These are phyloP conservation scores for Geotrichum ghanense DNA, from an alignment of 805 yeast species.

Conservation along the genomic window DNA sequence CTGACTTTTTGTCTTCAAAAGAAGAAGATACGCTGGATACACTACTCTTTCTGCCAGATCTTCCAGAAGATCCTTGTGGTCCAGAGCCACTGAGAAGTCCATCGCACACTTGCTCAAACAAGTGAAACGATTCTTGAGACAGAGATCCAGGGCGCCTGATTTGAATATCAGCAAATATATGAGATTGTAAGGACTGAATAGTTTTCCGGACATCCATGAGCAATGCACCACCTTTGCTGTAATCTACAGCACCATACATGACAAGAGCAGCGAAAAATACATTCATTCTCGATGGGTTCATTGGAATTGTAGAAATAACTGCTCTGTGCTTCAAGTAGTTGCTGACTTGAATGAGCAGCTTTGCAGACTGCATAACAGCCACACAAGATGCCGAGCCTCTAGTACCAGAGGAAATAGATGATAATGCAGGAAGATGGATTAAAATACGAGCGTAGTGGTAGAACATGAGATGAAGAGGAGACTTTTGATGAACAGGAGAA, in stretches of 20 bases:
- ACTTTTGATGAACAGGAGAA: conserved; percentile 20
- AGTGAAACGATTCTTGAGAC: conserved; percentile 10
- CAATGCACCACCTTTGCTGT: conserved; percentile 71
- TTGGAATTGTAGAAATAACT: conserved; percentile 20
- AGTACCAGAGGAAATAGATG: conserved; percentile 12
- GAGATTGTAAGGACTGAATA: conserved; percentile 25
- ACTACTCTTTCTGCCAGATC: background rate
- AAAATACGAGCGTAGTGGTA: conserved; percentile 54
- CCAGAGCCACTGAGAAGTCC: conserved; percentile 3
- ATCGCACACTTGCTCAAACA: conserved; percentile 15
- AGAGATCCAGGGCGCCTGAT: conserved; percentile 15
- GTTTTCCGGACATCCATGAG: conserved; percentile 57
- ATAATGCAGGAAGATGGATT: conserved; percentile 44
- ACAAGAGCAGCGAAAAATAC: conserved; percentile 19
- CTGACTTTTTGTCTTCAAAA: background rate
- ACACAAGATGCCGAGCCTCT: conserved; percentile 21
- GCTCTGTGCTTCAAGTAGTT: conserved; percentile 19
- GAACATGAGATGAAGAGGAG: conserved; percentile 38
- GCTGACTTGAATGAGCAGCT: conserved; percentile 19
- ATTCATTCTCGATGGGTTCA: conserved; percentile 17
- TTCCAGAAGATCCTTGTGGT: background rate
- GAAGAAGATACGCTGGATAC: too few species aligned
- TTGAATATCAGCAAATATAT: conserved; percentile 14
- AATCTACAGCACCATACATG: conserved; percentile 57
- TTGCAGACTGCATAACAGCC: conserved; percentile 25